Evolutionary conservation across 257 asterid species (phyloP).

Genomic region (Penstemon newberryi): DNA sequence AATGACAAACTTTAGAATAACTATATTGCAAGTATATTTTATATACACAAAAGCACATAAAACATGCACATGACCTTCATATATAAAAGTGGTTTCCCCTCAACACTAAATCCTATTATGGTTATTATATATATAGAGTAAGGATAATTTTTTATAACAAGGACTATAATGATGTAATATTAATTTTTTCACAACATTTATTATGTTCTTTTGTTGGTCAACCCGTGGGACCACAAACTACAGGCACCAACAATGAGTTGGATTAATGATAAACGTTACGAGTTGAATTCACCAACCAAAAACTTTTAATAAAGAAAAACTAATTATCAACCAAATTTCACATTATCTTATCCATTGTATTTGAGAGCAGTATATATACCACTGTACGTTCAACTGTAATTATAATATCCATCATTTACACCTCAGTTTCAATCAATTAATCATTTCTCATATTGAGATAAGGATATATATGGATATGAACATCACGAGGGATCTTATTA

Average conservation of each 20-base stretch:
- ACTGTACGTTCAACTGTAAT: background rate
- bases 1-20: too few species aligned
- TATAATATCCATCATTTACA: background rate
- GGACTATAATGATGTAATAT: too few species aligned
- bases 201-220: background rate
- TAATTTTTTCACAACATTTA: too few species aligned
- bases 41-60: too few species aligned
- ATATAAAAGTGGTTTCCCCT: too few species aligned
- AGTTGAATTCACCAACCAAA: constrained; percentile 2
- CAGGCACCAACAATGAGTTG: background rate
- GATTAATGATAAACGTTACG: constrained; percentile 19
- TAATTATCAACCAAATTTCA: background rate
- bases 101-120: too few species aligned
- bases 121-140: too few species aligned
- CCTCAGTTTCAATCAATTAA: background rate
- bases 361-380: background rate
- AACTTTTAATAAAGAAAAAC: background rate
- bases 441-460: background rate
- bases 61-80: too few species aligned
- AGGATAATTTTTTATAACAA: too few species aligned
- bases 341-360: background rate
- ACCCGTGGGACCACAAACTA: background rate
- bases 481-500: too few species aligned
- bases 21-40: too few species aligned
- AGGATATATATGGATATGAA: too few species aligned